These are phyloP conservation scores for Geotrichum carabidarum DNA, from an alignment of 1,139 yeast species.

Conservation along the genomic window DNA sequence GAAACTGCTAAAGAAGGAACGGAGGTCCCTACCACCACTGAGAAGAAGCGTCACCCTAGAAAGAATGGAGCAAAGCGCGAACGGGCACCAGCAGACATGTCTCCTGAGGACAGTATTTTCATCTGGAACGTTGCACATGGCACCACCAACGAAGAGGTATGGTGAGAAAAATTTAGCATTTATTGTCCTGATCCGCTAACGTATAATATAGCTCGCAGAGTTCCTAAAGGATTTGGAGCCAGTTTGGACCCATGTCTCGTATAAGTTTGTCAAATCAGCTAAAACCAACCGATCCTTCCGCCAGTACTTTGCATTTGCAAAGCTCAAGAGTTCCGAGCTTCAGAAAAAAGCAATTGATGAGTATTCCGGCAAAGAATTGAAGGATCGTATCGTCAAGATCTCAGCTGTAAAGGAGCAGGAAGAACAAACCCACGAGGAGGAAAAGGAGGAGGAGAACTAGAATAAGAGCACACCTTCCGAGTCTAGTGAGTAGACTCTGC, in stretches of 20 bases:
- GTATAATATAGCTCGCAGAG: conserved; percentile 27
- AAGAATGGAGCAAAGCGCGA: conserved; percentile 8
- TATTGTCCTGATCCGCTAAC: too few species aligned
- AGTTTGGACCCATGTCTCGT: conserved; percentile 15
- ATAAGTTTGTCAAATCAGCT: not conserved
- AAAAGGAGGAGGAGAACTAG: conserved; percentile 2
- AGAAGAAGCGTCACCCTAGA: conserved; percentile 20
- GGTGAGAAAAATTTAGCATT: too few species aligned
- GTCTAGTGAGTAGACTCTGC: not conserved
- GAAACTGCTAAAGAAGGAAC: not conserved
- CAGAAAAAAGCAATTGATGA: conserved; percentile 45
- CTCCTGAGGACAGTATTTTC: conserved; percentile 43
- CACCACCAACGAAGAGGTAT: conserved; percentile 27
- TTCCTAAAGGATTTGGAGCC: conserved; percentile 28
- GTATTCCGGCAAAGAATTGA: conserved; percentile 40
- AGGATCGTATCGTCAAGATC: conserved; percentile 33
- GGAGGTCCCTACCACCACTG: not conserved
- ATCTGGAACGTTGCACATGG: conserved; percentile 45
- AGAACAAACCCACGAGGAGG: conserved; percentile 2
- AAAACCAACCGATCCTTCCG: conserved; percentile 7
- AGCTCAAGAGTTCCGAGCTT: conserved; percentile 43
- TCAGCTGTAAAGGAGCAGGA: conserved; percentile 23
- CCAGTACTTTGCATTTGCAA: conserved; percentile 49
- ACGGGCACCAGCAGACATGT: conserved; percentile 22
- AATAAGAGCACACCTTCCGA: not conserved